Conservation (phyloP, 192 early-diverging fungal species). For the Ambispora gerdemannii region DNA sequence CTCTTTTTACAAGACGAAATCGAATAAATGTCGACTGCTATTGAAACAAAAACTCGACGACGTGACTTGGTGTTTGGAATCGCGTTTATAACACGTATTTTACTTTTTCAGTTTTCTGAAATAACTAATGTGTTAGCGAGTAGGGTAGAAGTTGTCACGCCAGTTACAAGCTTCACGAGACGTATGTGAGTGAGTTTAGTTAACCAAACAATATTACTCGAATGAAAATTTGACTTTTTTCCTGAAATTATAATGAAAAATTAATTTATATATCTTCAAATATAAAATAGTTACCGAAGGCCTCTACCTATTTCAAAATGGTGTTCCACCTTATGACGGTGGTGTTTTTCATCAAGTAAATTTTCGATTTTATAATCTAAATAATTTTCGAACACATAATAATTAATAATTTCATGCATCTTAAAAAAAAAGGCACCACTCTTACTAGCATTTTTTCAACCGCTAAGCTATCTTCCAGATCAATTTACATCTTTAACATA, state of each 20-base stretch:
- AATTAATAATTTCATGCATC: background rate
- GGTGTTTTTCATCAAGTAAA: slow-evolving; percentile 85
- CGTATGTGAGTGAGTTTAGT: slow-evolving; percentile 42
- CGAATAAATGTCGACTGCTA: no score
- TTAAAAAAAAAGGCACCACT: slow-evolving; percentile 58
- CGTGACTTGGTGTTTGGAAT: slow-evolving; percentile 29
- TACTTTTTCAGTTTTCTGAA: slow-evolving; percentile 46
- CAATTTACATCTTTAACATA: slow-evolving; percentile 54
- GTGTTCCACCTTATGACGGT: slow-evolving; percentile 83
- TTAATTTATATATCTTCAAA: background rate
- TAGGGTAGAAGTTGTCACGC: slow-evolving; percentile 79
- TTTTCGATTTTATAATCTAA: background rate
- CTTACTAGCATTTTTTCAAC: slow-evolving; percentile 68
- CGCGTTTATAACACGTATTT: slow-evolving; percentile 44
- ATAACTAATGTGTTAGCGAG: slow-evolving; percentile 46
- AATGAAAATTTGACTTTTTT: background rate
- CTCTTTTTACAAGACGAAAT: no score
- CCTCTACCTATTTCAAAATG: slow-evolving; percentile 67
- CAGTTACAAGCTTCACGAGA: slow-evolving; percentile 84
- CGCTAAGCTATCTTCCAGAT: slow-evolving; percentile 53
- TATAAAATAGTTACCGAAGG: slow-evolving; percentile 74
- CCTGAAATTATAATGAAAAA: background rate
- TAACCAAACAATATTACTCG: background rate
- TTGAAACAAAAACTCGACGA: background rate
- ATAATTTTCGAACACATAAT: background rate